Conservation (phyloP, 106 monocot species). For the Dactylorhiza incarnata region DNA sequence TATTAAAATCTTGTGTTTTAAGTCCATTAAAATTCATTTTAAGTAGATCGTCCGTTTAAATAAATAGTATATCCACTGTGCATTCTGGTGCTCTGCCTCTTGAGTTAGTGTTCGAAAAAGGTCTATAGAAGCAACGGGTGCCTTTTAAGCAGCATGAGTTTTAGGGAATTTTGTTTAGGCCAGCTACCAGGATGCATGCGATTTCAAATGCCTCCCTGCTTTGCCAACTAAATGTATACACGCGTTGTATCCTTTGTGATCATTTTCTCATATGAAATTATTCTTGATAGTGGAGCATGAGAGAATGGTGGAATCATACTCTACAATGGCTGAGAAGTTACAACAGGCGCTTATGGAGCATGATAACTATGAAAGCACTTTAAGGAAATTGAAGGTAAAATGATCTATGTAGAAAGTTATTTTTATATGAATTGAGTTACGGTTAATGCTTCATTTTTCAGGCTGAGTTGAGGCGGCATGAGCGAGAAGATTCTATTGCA, state of each 20-base stretch:
- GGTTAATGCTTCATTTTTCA: constrained; percentile 14
- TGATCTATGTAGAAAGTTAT: not conserved
- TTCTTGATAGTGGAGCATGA: constrained; percentile 70
- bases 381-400: constrained; percentile 61
- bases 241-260: not conserved
- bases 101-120: not conserved
- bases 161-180: not conserved
- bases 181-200: not conserved
- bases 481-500: constrained; percentile 55
- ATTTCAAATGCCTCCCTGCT: not conserved
- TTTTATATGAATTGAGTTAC: not conserved
- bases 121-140: not conserved
- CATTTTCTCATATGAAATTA: not conserved
- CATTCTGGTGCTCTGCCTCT: not conserved
- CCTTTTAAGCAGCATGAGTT: not conserved
- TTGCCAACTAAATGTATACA: not conserved
- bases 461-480: constrained; percentile 67
- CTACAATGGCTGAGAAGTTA: constrained; percentile 72
- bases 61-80: not conserved
- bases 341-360: constrained; percentile 63
- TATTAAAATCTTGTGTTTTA: not conserved
- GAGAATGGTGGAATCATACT: constrained; percentile 77
- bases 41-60: not conserved
- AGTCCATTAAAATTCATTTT: not conserved
- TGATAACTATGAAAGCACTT: constrained; percentile 51